Percentiles rank a stretch among this genome's conserved stretches.
Conservation (phyloP, 257 asterid species). For the Nyctanthes arbortristis region DNA sequence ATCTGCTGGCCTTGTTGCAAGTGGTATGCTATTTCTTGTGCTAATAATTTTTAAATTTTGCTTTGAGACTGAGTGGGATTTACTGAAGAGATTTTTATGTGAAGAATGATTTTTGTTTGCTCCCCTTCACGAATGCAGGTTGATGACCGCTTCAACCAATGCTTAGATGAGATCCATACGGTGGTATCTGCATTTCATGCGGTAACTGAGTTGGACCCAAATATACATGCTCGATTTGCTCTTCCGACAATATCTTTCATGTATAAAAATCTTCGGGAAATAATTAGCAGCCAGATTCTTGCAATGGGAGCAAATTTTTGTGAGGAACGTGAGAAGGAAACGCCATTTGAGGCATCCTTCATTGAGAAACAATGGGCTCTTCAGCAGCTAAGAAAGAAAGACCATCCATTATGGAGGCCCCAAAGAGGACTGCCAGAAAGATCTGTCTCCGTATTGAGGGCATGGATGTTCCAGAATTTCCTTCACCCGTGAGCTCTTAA, state of each 20-base stretch:
- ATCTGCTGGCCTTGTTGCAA: constrained; percentile 65
- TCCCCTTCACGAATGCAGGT: constrained; percentile 57
- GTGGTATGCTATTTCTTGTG: constrained; percentile 41
- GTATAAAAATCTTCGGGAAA: constrained; percentile 73
- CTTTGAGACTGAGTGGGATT: neutral
- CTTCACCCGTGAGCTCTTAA: constrained; percentile 79
- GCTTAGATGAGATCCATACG: constrained; percentile 80
- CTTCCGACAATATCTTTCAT: constrained; percentile 59
- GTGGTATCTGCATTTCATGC: constrained; percentile 78
- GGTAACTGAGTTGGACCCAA: constrained; percentile 76
- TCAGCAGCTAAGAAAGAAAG: constrained; percentile 77
- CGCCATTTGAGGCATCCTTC: constrained; percentile 50
- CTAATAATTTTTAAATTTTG: neutral
- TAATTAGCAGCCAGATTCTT: constrained; percentile 68
- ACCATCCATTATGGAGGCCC: constrained; percentile 86
- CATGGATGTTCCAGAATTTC: constrained; percentile 97
- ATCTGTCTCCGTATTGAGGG: constrained; percentile 85
- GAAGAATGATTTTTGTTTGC: too few relatives aligned
- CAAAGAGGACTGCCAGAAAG: constrained; percentile 94
- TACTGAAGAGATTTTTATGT: too few relatives aligned
- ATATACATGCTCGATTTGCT: constrained; percentile 74
- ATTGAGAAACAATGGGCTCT: constrained; percentile 84
- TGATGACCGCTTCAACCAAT: constrained; percentile 75
- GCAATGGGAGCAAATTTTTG: constrained; percentile 49
- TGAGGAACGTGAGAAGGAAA: constrained; percentile 28